Conservation (phyloP, 495 filamentous ascomycete species). For the Penicillium turbatum region DNA sequence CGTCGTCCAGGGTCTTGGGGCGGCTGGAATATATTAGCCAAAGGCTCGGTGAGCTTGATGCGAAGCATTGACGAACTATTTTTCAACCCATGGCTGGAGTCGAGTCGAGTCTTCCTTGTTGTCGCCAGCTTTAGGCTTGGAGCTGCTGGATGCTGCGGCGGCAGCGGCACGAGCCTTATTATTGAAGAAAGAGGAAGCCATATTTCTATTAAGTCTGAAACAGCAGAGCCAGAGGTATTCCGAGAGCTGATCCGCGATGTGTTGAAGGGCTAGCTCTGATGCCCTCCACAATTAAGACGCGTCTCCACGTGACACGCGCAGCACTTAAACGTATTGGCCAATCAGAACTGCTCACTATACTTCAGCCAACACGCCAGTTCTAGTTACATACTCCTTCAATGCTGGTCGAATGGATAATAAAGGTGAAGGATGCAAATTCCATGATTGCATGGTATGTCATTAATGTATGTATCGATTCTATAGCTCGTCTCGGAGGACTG, state of each 20-base stretch:
- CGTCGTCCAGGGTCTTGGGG: constrained; percentile 88
- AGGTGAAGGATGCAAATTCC: not conserved
- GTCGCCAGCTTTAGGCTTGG: constrained; percentile 51
- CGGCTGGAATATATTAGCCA: constrained; percentile 53
- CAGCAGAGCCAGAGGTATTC: not conserved
- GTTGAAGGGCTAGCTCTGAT: constrained; percentile 7
- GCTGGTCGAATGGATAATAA: constrained; percentile 6
- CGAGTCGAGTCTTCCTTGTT: constrained; percentile 58
- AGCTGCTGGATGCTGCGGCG: constrained; percentile 50
- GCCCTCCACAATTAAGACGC: constrained; percentile 31
- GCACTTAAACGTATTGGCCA: constrained; percentile 20
- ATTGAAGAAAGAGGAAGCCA: constrained; percentile 82
- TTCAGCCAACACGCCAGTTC: constrained; percentile 1
- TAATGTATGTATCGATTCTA: constrained; percentile 25
- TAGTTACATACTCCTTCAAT: constrained; percentile 1
- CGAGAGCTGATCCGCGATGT: constrained; percentile 1
- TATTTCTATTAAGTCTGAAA: constrained; percentile 36
- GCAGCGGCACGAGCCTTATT: constrained; percentile 88
- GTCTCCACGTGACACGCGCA: constrained; percentile 42
- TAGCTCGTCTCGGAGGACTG: constrained; percentile 49
- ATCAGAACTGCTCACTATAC: constrained; percentile 16
- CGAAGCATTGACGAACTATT: constrained; percentile 68
- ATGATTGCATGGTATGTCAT: not conserved
- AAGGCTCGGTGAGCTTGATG: not conserved
- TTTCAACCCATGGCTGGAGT: constrained; percentile 96